phyloP scores from a whole-genome alignment of 78 protist genomes.

The Emiliania huxleyi region DNA sequence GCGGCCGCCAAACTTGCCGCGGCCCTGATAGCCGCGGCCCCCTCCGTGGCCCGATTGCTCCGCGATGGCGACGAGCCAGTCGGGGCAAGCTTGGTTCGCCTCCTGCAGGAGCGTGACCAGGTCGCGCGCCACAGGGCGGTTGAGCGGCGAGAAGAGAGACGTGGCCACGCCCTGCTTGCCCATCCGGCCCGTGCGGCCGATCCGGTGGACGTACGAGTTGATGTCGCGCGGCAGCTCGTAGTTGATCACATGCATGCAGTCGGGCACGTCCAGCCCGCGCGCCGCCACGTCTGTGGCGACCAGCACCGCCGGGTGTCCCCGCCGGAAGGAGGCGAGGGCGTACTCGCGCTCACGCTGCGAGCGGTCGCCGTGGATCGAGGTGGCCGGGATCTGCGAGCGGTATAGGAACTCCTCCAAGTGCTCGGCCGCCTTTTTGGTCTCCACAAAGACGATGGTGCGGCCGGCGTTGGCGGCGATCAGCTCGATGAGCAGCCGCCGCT shows the following conservation, averaged over 20 bases:
- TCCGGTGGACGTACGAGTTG: slow-evolving; percentile 97
- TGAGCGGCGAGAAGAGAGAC: slow-evolving; percentile 68
- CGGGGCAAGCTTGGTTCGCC: not conserved
- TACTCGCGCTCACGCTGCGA: slow-evolving; percentile 93
- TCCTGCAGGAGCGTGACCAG: slow-evolving; percentile 62
- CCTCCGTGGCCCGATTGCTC: not conserved
- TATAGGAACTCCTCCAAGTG: slow-evolving; percentile 79
- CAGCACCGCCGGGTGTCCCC: slow-evolving; percentile 70
- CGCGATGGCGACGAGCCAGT: not conserved
- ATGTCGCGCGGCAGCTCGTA: slow-evolving; percentile 92
- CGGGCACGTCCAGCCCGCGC: slow-evolving; percentile 85
- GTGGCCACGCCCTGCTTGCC: slow-evolving; percentile 80
- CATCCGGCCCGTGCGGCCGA: slow-evolving; percentile 96
- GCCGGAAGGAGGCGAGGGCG: slow-evolving; percentile 79
- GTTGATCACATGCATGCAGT: slow-evolving; percentile 91
- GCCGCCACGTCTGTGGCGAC: slow-evolving; percentile 96
- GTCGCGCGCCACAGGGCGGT: slow-evolving; percentile 52
- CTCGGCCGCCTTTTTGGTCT: slow-evolving; percentile 91
- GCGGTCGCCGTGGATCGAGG: slow-evolving; percentile 97
- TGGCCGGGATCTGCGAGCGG: slow-evolving; percentile 45
- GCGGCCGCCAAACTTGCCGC: slow-evolving; percentile 26
- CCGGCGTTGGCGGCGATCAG: slow-evolving; percentile 44
- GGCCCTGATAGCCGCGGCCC: not conserved
- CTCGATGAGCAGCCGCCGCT: slow-evolving; percentile 74
- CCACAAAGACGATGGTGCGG: slow-evolving; percentile 72